These are phyloP conservation scores for Lecanosticta acicola DNA, from an alignment of 2,329 filamentous ascomycete genomes.

Conservation along the genomic window DNA sequence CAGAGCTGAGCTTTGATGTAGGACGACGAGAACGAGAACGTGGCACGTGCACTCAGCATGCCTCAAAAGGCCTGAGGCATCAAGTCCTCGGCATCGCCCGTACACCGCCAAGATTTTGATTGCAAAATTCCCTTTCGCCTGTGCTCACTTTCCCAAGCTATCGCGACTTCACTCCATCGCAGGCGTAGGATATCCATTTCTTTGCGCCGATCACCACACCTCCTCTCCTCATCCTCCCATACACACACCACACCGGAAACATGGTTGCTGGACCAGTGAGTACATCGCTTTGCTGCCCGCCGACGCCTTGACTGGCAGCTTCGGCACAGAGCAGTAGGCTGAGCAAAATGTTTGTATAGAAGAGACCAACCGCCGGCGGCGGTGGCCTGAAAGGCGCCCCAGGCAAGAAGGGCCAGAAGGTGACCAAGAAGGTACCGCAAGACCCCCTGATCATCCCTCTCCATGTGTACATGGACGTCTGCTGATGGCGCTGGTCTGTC, in stretches of 20 bases:
- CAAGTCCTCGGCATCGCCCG: background rate
- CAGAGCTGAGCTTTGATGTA: no score
- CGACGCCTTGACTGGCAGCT: conserved; percentile 40
- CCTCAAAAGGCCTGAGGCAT: no score
- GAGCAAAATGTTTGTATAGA: conserved; percentile 41
- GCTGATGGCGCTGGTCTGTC: no score
- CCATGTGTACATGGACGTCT: no score
- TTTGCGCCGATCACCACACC: conserved; percentile 56
- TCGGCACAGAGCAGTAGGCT: conserved; percentile 79
- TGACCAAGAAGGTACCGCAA: conserved; percentile 71
- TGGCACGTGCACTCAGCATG: no score
- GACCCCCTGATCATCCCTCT: conserved; percentile 1
- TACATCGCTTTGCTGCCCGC: conserved; percentile 96
- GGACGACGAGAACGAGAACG: no score
- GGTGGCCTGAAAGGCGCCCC: conserved; percentile 13
- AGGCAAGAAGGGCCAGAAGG: conserved; percentile 57
- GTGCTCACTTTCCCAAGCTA: background rate
- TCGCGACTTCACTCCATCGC: background rate
- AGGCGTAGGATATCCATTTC: conserved; percentile 85
- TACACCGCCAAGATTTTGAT: background rate
- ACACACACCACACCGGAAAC: conserved; percentile 44
- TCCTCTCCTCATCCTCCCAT: conserved; percentile 33
- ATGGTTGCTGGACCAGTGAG: conserved; percentile 89
- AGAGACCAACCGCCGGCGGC: conserved; percentile 48
- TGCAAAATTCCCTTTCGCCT: background rate